Conservation (phyloP, 2,329 filamentous ascomycete genomes). For the Claviceps purpurea region DNA sequence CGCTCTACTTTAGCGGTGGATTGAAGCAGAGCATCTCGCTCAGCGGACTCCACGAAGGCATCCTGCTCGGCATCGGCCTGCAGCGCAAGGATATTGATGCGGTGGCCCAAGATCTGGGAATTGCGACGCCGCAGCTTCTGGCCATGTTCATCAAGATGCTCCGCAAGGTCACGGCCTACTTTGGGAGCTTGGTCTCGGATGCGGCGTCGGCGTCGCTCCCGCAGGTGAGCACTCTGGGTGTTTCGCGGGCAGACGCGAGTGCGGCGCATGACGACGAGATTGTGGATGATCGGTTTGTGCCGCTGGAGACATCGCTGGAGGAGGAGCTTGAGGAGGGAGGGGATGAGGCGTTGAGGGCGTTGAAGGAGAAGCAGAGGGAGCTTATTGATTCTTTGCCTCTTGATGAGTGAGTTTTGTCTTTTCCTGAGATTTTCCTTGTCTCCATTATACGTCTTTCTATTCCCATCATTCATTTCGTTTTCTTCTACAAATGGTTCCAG, state of each 20-base stretch:
- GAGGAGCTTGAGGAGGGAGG: slow-evolving; percentile 79
- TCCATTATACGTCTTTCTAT: not conserved
- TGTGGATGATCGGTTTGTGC: slow-evolving; percentile 51
- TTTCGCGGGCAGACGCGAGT: slow-evolving; percentile 44
- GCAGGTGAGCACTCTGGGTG: slow-evolving; percentile 39
- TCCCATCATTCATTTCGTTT: not conserved
- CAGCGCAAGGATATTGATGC: slow-evolving; percentile 80
- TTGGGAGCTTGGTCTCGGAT: slow-evolving; percentile 60
- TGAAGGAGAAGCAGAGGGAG: slow-evolving; percentile 70
- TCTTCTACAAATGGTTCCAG: not conserved
- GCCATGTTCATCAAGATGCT: slow-evolving; percentile 97
- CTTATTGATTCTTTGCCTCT: slow-evolving; percentile 84
- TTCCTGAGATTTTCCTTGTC: not conserved
- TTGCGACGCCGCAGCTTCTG: slow-evolving; percentile 67
- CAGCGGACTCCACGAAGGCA: slow-evolving; percentile 69
- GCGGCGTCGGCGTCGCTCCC: slow-evolving; percentile 59
- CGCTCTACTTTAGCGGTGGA: slow-evolving; percentile 72
- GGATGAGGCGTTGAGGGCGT: slow-evolving; percentile 55
- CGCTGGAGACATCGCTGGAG: slow-evolving; percentile 57
- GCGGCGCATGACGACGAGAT: slow-evolving; percentile 58
- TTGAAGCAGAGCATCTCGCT: slow-evolving; percentile 56
- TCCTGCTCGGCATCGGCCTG: slow-evolving; percentile 80
- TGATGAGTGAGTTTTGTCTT: slow-evolving; percentile 39
- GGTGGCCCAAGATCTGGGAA: slow-evolving; percentile 62
- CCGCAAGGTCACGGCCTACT: slow-evolving; percentile 70